phyloP scores from a whole-genome alignment of 352 stramenopile species.

The Peronospora belbahrii region DNA sequence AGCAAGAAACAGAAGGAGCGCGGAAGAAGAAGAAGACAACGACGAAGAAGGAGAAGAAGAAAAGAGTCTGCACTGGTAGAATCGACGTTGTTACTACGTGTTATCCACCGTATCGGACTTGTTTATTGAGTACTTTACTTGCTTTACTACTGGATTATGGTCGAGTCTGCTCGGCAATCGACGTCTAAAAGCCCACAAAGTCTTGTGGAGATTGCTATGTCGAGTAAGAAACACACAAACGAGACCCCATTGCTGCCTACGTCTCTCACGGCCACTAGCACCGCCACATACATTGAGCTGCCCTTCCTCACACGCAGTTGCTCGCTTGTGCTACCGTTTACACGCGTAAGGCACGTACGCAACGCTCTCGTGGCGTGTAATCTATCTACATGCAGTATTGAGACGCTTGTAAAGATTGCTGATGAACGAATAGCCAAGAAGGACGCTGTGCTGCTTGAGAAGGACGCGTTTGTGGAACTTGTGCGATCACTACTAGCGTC shows the following conservation, averaged over 20 bases:
- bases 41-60: not conserved
- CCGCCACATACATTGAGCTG: slow-evolving; percentile 42
- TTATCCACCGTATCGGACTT: not conserved
- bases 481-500: slow-evolving; percentile 48
- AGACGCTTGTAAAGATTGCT: slow-evolving; percentile 29
- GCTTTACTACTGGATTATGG: slow-evolving; percentile 2
- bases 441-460: slow-evolving; percentile 22
- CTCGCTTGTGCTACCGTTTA: slow-evolving; percentile 61
- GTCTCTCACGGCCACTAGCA: slow-evolving; percentile 36
- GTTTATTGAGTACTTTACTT: slow-evolving; percentile 10
- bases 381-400: slow-evolving; percentile 36
- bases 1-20: not conserved
- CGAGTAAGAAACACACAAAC: slow-evolving; percentile 44
- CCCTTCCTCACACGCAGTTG: slow-evolving; percentile 51
- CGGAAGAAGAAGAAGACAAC: slow-evolving; percentile 11
- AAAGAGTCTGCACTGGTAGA: not conserved
- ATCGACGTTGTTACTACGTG: not conserved
- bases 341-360: slow-evolving; percentile 51
- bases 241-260: slow-evolving; percentile 46
- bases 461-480: slow-evolving; percentile 55
- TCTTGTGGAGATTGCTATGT: slow-evolving; percentile 34
- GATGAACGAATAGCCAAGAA: slow-evolving; percentile 22
- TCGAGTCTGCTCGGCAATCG: slow-evolving; percentile 1
- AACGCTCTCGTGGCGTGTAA: slow-evolving; percentile 69
- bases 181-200: slow-evolving; percentile 7